Evolutionary conservation across 768 basidiomycete genomes (phyloP).

Genomic region (Rhizopogon rudus): DNA sequence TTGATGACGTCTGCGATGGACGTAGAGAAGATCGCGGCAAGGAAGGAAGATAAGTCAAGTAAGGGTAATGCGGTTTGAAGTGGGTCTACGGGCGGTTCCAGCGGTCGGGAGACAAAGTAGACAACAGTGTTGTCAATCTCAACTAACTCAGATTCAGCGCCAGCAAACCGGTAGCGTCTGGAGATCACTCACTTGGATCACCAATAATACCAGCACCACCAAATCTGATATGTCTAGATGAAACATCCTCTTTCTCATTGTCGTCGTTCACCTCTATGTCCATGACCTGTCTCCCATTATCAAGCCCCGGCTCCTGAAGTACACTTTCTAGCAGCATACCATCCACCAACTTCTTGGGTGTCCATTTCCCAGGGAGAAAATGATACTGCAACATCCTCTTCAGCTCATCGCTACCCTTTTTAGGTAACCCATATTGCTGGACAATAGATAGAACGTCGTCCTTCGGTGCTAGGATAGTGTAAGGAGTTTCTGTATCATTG

Average conservation of each 20-base stretch:
- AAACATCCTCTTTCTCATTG: constrained; percentile 40
- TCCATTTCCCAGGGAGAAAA: constrained; percentile 82
- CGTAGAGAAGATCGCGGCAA: constrained; percentile 87
- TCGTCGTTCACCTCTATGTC: constrained; percentile 54
- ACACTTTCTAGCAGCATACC: constrained; percentile 79
- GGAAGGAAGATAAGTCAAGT: constrained; percentile 85
- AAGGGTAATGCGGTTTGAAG: constrained; percentile 76
- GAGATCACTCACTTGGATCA: constrained; percentile 55
- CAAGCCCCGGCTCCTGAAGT: constrained; percentile 65
- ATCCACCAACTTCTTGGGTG: constrained; percentile 61
- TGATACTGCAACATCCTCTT: constrained; percentile 80
- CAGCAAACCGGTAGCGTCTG: constrained; percentile 3
- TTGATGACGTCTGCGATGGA: constrained; percentile 69
- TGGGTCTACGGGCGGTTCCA: constrained; percentile 78
- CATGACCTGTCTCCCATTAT: constrained; percentile 66
- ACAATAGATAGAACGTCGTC: constrained; percentile 77
- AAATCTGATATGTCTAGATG: constrained; percentile 62
- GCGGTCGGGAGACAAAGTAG: constrained; percentile 82
- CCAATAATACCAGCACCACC: constrained; percentile 79
- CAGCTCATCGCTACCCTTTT: constrained; percentile 62
- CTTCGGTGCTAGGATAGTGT: constrained; percentile 88
- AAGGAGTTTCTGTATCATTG: constrained; percentile 61
- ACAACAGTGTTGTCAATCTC: constrained; percentile 74
- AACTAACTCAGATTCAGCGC: constrained; percentile 37
- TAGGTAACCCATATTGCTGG: constrained; percentile 47